Evolutionary conservation across 352 stramenopile genomes (phyloP).

Genomic region (Phytophthora citrophthora): DNA sequence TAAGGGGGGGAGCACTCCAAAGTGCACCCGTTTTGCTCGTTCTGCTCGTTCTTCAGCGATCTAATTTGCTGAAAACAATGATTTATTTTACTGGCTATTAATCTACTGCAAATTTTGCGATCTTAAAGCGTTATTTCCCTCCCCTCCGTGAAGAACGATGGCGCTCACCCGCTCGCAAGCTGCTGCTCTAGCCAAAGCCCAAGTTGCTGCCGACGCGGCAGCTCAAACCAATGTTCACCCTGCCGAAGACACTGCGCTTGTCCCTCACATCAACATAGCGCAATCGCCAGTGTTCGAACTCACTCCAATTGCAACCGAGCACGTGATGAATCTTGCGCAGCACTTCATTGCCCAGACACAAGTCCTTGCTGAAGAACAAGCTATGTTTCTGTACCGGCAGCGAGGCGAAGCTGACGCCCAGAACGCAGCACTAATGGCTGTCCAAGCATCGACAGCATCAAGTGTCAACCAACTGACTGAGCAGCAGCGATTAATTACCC

Average conservation of each 20-base stretch:
- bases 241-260: neutral
- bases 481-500: neutral
- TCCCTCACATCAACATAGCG: neutral
- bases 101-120: neutral
- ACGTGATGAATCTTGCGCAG: neutral
- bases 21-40: neutral
- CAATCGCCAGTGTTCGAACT: neutral
- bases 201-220: neutral
- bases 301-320: neutral
- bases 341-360: neutral
- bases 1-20: neutral
- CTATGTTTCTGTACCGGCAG: neutral
- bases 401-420: neutral
- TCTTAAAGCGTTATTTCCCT: neutral
- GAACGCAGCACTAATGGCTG: neutral
- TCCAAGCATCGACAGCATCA: neutral
- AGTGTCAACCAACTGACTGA: neutral
- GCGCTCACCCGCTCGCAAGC: neutral
- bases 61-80: neutral
- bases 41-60: constrained; percentile 5
- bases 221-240: neutral
- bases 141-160: neutral
- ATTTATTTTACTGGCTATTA: constrained; percentile 1
- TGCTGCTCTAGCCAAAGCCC: too few relatives aligned
- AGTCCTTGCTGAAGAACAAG: neutral